Conservation (phyloP, 805 yeast species). For the Kluyveromyces lactis region DNA sequence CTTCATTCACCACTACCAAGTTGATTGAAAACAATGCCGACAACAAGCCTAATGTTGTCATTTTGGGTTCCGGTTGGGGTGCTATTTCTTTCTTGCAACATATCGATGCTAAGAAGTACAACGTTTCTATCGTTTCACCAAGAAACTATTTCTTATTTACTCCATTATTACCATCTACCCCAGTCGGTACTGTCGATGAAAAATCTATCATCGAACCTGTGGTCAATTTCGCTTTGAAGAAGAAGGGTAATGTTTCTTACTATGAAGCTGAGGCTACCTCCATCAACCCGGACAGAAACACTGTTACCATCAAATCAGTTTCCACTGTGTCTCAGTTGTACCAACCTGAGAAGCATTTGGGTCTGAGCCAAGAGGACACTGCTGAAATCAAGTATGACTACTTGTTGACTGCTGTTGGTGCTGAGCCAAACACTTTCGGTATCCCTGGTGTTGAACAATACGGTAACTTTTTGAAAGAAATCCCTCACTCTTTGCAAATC, state of each 20-base stretch:
- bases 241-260: slow-evolving; percentile 69
- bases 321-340: slow-evolving; percentile 26
- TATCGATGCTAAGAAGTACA: slow-evolving; percentile 79
- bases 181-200: slow-evolving; percentile 85
- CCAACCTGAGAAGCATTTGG: slow-evolving; percentile 28
- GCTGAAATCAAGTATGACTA: slow-evolving; percentile 62
- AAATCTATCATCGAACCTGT: slow-evolving; percentile 94
- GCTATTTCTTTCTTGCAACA: slow-evolving; percentile 76
- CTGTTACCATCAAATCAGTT: slow-evolving; percentile 49
- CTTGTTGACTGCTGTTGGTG: slow-evolving; percentile 86
- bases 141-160: slow-evolving; percentile 91
- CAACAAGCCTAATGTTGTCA: slow-evolving; percentile 43
- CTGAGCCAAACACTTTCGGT: slow-evolving; percentile 88
- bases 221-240: slow-evolving; percentile 73
- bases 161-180: slow-evolving; percentile 85
- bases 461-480: slow-evolving; percentile 83
- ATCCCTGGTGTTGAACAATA: slow-evolving; percentile 84
- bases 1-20: slow-evolving; percentile 33
- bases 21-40: slow-evolving; percentile 26
- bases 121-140: slow-evolving; percentile 84
- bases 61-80: slow-evolving; percentile 92
- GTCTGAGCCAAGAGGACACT: slow-evolving; percentile 32
- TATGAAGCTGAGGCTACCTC: slow-evolving; percentile 87
- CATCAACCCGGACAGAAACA: slow-evolving; percentile 68
- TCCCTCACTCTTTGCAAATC: slow-evolving; percentile 75